Evolutionary conservation across 2,329 filamentous ascomycete species (phyloP).

Genomic region (Salinomyces thailandicus): DNA sequence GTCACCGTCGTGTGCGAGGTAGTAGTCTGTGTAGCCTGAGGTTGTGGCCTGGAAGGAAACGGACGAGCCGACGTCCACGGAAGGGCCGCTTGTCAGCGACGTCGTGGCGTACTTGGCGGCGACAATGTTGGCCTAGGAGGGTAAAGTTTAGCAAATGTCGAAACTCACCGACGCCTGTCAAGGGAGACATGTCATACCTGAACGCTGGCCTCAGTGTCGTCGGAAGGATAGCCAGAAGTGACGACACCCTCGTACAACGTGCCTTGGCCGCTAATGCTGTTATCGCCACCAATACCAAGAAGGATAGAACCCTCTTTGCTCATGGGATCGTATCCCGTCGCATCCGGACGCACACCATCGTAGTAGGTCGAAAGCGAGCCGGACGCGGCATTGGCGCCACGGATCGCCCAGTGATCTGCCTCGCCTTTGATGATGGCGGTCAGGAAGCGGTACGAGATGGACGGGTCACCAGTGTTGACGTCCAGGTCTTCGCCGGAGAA

Average conservation of each 20-base stretch:
- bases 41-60: slow-evolving; percentile 49
- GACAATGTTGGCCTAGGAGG: slow-evolving; percentile 24
- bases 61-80: slow-evolving; percentile 39
- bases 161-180: no score
- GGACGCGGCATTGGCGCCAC: slow-evolving; percentile 46
- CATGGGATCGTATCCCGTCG: slow-evolving; percentile 48
- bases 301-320: slow-evolving; percentile 54
- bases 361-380: slow-evolving; percentile 49
- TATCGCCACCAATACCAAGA: slow-evolving; percentile 56
- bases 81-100: slow-evolving; percentile 40
- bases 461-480: slow-evolving; percentile 43
- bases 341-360: slow-evolving; percentile 43
- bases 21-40: slow-evolving; percentile 42
- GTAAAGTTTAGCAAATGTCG: no score
- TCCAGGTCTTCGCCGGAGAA: slow-evolving; percentile 44
- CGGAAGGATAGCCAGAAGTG: slow-evolving; percentile 51
- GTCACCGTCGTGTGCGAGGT: slow-evolving; percentile 43
- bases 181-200: slow-evolving; percentile 12
- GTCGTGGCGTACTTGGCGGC: slow-evolving; percentile 42
- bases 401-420: slow-evolving; percentile 48
- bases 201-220: slow-evolving; percentile 43
- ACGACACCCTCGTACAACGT: slow-evolving; percentile 49
- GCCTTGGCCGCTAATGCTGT: slow-evolving; percentile 48
- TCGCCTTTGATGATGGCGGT: slow-evolving; percentile 48
- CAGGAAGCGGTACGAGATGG: slow-evolving; percentile 45